Evolutionary conservation across 2,329 filamentous ascomycete genomes (phyloP).

Genomic region (Sclerotinia subarctica): DNA sequence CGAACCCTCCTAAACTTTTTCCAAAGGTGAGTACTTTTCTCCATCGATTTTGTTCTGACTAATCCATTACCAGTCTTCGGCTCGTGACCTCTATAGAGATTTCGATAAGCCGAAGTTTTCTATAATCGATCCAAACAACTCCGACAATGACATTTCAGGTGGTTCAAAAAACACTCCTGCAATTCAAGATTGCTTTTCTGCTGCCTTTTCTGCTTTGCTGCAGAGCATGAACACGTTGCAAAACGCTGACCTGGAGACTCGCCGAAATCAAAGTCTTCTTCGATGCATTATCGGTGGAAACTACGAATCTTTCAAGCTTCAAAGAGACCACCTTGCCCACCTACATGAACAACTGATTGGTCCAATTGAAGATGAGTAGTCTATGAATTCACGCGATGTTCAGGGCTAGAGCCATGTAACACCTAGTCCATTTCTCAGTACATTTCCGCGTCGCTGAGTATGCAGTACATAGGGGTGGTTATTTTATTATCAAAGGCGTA

Average conservation of each 20-base stretch:
- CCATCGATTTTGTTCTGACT: slow-evolving; percentile 6
- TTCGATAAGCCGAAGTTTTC: slow-evolving; percentile 64
- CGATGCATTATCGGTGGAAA: slow-evolving; percentile 71
- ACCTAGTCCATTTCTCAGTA: neutral
- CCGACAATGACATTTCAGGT: slow-evolving; percentile 83
- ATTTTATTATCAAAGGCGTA: slow-evolving; percentile 15
- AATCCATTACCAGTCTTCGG: slow-evolving; percentile 24
- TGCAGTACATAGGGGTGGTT: slow-evolving; percentile 7
- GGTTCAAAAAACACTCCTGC: slow-evolving; percentile 69
- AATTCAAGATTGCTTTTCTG: slow-evolving; percentile 67
- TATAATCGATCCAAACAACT: slow-evolving; percentile 88
- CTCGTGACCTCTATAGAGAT: slow-evolving; percentile 46
- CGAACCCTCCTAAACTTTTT: slow-evolving; percentile 72
- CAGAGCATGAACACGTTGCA: slow-evolving; percentile 55
- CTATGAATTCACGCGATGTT: neutral
- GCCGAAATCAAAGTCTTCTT: slow-evolving; percentile 52
- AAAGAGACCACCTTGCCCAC: slow-evolving; percentile 53
- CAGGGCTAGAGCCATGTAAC: neutral
- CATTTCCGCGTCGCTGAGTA: slow-evolving; percentile 5
- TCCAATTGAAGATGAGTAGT: slow-evolving; percentile 24
- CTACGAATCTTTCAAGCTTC: slow-evolving; percentile 69
- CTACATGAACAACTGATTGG: slow-evolving; percentile 34
- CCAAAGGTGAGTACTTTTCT: slow-evolving; percentile 60
- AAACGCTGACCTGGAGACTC: slow-evolving; percentile 29
- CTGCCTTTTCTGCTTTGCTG: slow-evolving; percentile 57